Base-by-base conservation (phyloP, 83 land plant species). In the Thuja plicata region DNA sequence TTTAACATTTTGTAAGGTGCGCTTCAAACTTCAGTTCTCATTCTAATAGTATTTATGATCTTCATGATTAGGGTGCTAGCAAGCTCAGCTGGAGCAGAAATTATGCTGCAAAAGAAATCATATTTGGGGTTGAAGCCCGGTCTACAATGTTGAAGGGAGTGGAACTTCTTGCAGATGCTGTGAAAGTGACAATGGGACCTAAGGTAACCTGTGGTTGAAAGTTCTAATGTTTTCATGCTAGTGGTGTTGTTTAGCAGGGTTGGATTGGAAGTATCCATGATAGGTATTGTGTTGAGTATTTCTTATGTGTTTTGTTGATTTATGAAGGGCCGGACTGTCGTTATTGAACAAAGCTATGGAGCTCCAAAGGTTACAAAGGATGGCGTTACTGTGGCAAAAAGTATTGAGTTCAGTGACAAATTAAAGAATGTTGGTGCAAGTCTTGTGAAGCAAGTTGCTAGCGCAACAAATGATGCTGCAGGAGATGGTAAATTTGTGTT, bases 371-470 rank as follows among this genome's bases (percentile, higher is more conserved):
- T 96, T n/a, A 96, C 96, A 1, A 96, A 96, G 89, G 97, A 96
- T 91, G 97, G 97, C 87, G 97, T 96, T 13, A 96, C 96, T 46
- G 96, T 96, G 77, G 97, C 96, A 32, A 96, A 93, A 89, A 96
- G 96, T 90, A 92, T 96, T 81, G 93, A 91, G 70, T 96, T 96
- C 86, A 91, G 92, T 76, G 95, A 95, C 87, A 93, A 90, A 71
- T 84, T 91, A 40, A 96, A 95, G 90, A 95, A 95, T 54, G 76
- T 95, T 87, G 97, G 97, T 73, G 97, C 97, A 24, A 92, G 92
- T 71, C 95, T 96, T 85, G 96, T 96, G 50, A 96, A 96, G 87
- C 96, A 96, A 86, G 97, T 95, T 89, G 97, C 96, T 1, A 96
- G 93, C 90, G 95, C 97, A 43, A 96, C 96, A 38, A 96, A 96